A percentile compares a stretch with the other conserved stretches of the same genome.
Conservation (phyloP, 257 asterid species). For the Solanum tarijense region DNA sequence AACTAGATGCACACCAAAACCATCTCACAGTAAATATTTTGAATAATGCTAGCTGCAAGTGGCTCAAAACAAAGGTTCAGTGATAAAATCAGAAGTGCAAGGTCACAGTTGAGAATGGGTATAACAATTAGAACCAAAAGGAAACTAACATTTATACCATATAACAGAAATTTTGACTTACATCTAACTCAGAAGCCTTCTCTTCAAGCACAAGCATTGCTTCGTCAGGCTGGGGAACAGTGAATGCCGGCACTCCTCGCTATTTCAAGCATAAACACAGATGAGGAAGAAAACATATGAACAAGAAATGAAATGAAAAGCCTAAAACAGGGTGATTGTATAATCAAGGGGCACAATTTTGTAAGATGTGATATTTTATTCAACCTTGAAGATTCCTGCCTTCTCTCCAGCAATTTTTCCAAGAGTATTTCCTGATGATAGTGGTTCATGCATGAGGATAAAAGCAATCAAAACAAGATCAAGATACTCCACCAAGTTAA, state of each 20-base stretch:
- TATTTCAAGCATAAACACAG: constrained; percentile 4
- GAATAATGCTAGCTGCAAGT: neutral
- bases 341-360: neutral
- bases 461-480: neutral
- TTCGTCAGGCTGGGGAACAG: constrained; percentile 43
- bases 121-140: neutral
- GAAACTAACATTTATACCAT: neutral
- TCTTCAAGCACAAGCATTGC: constrained; percentile 35
- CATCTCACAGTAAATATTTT: neutral
- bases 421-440: constrained; percentile 74
- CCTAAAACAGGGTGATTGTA: neutral
- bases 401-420: constrained; percentile 97
- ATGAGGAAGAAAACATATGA: neutral
- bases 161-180: constrained; percentile 11
- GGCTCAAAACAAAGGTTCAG: neutral
- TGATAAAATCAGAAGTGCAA: neutral
- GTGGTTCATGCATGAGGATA: neutral
- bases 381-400: constrained; percentile 96
- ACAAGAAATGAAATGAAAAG: neutral
- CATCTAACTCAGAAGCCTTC: constrained; percentile 32
- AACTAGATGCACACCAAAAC: neutral
- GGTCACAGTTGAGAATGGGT: neutral
- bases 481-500: neutral
- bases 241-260: constrained; percentile 38
- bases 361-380: constrained; percentile 1